These are phyloP conservation scores for Periconia sp. DNA, from an alignment of 2,329 filamentous ascomycete species.

Conservation along the genomic window DNA sequence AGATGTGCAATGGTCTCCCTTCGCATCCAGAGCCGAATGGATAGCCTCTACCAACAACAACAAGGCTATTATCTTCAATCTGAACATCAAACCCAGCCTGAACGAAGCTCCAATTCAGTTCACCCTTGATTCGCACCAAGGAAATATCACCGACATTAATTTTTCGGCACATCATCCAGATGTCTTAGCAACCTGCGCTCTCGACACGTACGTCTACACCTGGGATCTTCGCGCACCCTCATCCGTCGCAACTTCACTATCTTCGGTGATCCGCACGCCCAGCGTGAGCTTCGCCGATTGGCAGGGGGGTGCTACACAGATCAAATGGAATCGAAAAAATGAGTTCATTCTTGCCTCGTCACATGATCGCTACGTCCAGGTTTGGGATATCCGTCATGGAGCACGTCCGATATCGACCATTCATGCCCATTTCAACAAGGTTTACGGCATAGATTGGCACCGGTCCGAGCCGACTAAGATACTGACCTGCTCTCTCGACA, in stretches of 20 bases:
- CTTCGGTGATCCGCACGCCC: conserved; percentile 6
- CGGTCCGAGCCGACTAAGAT: conserved; percentile 71
- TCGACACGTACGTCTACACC: conserved; percentile 89
- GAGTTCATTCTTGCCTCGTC: conserved; percentile 86
- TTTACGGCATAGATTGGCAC: conserved; percentile 96
- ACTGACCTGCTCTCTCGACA: conserved; percentile 87
- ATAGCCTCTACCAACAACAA: conserved; percentile 93
- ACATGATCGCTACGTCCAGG: conserved; percentile 82
- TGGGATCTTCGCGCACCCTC: conserved; percentile 82
- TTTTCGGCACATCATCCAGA: conserved; percentile 93
- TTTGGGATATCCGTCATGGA: conserved; percentile 86
- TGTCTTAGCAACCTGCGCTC: conserved; percentile 83
- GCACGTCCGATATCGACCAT: conserved; percentile 80
- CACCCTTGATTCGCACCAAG: conserved; percentile 79
- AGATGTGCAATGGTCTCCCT: conserved; percentile 96
- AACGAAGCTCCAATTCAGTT: conserved; percentile 82
- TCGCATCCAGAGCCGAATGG: conserved; percentile 87
- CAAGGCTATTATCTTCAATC: conserved; percentile 90
- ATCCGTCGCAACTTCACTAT: conserved; percentile 62
- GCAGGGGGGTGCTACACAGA: conserved; percentile 90
- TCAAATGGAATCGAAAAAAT: conserved; percentile 90
- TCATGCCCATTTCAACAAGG: conserved; percentile 86
- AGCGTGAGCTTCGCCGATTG: conserved; percentile 77
- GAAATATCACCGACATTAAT: conserved; percentile 94
- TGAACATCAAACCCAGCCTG: conserved; percentile 57